Evolutionary conservation across 257 asterid species (phyloP).

Genomic region (Solanum pimpinellifolium): DNA sequence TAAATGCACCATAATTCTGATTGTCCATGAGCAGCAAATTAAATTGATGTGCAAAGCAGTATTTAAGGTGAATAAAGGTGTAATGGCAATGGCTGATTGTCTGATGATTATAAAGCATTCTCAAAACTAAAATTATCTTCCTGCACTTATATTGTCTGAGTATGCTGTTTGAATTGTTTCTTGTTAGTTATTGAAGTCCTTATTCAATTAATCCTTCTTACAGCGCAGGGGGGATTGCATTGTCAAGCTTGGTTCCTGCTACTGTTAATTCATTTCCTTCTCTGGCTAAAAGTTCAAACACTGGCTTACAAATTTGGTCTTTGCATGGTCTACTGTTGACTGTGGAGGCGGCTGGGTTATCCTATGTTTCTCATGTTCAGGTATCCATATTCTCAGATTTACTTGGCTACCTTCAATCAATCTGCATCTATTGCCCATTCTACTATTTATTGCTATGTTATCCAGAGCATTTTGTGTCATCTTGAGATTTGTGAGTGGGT

Average conservation of each 20-base stretch:
- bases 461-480: background rate
- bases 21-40: background rate
- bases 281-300: slow-evolving; percentile 65
- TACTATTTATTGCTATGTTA: background rate
- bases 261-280: slow-evolving; percentile 78
- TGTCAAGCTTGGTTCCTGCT: slow-evolving; percentile 93
- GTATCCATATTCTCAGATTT: slow-evolving; percentile 26
- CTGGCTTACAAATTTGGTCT: slow-evolving; percentile 84
- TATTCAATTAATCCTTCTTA: slow-evolving; percentile 25
- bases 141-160: background rate
- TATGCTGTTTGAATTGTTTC: background rate
- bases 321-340: slow-evolving; percentile 99
- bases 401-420: background rate
- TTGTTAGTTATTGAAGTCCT: slow-evolving; percentile 10
- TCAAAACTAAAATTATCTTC: background rate
- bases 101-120: background rate
- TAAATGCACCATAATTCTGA: background rate
- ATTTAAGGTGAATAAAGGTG: background rate
- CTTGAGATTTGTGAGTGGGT: background rate
- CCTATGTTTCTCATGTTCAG: slow-evolving; percentile 96
- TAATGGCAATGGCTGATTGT: background rate
- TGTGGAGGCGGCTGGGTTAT: slow-evolving; percentile 94
- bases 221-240: slow-evolving; percentile 99
- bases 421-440: background rate
- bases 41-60: background rate